Base-by-base conservation (phyloP, 2,329 filamentous ascomycete genomes). In the Aphanoascus verrucosus region DNA sequence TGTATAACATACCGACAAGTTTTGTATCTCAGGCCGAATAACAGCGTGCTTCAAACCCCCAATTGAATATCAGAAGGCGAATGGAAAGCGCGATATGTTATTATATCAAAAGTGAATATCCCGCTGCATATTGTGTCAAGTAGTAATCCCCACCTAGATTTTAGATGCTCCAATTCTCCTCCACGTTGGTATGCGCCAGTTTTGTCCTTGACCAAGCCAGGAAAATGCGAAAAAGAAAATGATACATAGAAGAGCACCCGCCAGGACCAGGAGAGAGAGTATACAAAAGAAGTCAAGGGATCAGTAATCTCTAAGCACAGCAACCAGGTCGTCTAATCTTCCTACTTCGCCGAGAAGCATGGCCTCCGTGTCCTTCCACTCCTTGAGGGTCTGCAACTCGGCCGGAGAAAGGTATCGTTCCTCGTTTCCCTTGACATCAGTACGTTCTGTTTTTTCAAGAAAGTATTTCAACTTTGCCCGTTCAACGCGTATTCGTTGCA, bases 381-480 rank as follows among this genome's bases (percentile, higher is more conserved):
- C 72, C 64, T 85, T 80, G 56, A 89, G 73, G 37, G 79, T 79
- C 57, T 84, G 73, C 65, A 88, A 80, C 64, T 96, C 88, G 51
- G 82, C 81, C 35, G 82, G 78, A 31, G 80, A 84, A 60, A 97
- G 79, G 63, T 86, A 86, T 56, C 88, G 83, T 62, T 93, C 82
- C 67, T 94, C 87, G 57, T 86, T 83, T 3, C 87, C 88, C 62
- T 86, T 82, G 23, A 96, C 87, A 66, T 97, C 91, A 19, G 82
- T 85, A 49, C 93, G 82, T 64, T 93, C 85, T 1, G 88, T 84
- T 66, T 95, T 87, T 28, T 84, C 80, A 31, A 97, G 76, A 20
- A 94, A 81, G 51, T 83, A 80, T 58, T 81, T 79, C 55, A 88
- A 80, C 58, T 82, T 82, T 48, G 80, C 78, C 38, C 86, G 80